These are phyloP conservation scores for Coemansia sp. DNA, from an alignment of 192 early-diverging fungal genomes.

Conservation along the genomic window DNA sequence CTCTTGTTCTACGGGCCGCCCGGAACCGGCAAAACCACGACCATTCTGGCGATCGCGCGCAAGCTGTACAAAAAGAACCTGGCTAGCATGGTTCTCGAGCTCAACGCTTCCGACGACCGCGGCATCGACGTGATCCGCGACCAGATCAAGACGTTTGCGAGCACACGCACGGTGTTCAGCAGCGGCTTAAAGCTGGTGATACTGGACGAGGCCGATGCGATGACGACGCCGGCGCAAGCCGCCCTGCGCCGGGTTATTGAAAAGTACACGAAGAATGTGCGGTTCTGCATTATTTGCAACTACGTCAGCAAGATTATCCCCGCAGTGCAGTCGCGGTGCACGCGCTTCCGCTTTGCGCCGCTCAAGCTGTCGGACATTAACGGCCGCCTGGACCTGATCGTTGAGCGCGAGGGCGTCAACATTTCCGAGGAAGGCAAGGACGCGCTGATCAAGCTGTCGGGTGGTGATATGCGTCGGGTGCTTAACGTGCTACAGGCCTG, in stretches of 20 bases:
- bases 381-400: slow-evolving; percentile 64
- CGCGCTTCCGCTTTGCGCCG: slow-evolving; percentile 91
- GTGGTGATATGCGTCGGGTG: slow-evolving; percentile 96
- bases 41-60: slow-evolving; percentile 89
- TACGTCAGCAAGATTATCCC: slow-evolving; percentile 97
- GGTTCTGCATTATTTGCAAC: slow-evolving; percentile 99
- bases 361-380: slow-evolving; percentile 77
- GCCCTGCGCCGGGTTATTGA: slow-evolving; percentile 96
- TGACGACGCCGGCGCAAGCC: slow-evolving; percentile 89
- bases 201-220: slow-evolving; percentile 94
- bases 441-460: slow-evolving; percentile 77
- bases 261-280: slow-evolving; percentile 95
- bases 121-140: slow-evolving; percentile 98
- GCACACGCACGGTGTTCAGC: slow-evolving; percentile 89
- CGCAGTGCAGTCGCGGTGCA: slow-evolving; percentile 98
- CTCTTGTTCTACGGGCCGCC: slow-evolving; percentile 98
- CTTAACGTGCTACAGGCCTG: slow-evolving; percentile 94
- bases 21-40: slow-evolving; percentile 95
- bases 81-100: slow-evolving; percentile 90
- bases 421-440: slow-evolving; percentile 73
- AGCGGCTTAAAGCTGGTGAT: slow-evolving; percentile 95
- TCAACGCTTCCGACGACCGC: slow-evolving; percentile 97
- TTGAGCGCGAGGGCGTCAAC: slow-evolving; percentile 71
- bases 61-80: slow-evolving; percentile 79
- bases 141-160: slow-evolving; percentile 98